Conservation (phyloP, 371 early-diverging fungal species). For the Mucor irregularis region DNA sequence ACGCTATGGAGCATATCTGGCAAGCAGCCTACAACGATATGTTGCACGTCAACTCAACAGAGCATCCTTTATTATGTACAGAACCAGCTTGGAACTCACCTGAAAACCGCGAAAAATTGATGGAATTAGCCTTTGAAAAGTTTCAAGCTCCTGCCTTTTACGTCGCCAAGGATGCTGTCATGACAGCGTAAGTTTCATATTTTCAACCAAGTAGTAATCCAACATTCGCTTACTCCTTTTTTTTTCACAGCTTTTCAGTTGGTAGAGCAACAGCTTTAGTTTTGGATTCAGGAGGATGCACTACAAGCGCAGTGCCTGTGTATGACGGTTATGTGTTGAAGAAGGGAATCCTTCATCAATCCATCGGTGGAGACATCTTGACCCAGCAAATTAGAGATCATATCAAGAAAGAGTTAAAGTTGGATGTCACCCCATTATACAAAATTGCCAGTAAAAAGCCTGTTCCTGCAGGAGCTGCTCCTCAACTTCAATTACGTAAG, state of each 20-base stretch:
- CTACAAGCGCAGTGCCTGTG: constrained; percentile 90
- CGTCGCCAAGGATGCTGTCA: constrained; percentile 86
- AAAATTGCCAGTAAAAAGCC: constrained; percentile 72
- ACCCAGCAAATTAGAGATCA: constrained; percentile 73
- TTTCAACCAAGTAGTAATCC: too few species aligned
- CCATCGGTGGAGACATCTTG: constrained; percentile 82
- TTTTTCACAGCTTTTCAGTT: constrained; percentile 73
- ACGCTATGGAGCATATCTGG: constrained; percentile 87
- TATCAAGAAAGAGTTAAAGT: constrained; percentile 56
- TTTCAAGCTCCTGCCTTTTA: constrained; percentile 92
- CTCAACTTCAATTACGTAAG: constrained; percentile 56
- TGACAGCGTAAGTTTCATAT: constrained; percentile 76
- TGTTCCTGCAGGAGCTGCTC: constrained; percentile 70
- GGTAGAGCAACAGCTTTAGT: constrained; percentile 90
- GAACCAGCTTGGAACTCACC: constrained; percentile 91
- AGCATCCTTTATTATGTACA: constrained; percentile 89
- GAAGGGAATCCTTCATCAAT: constrained; percentile 81
- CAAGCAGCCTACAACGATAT: constrained; percentile 72
- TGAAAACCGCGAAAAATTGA: constrained; percentile 81
- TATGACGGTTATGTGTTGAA: constrained; percentile 94
- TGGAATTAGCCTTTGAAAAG: constrained; percentile 93
- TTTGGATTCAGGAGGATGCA: constrained; percentile 87
- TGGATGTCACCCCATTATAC: constrained; percentile 86
- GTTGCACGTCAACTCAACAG: constrained; percentile 67
- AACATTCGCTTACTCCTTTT: too few species aligned